phyloP scores from a whole-genome alignment of 2,329 filamentous ascomycete species.

The Epicoccum nigrum region DNA sequence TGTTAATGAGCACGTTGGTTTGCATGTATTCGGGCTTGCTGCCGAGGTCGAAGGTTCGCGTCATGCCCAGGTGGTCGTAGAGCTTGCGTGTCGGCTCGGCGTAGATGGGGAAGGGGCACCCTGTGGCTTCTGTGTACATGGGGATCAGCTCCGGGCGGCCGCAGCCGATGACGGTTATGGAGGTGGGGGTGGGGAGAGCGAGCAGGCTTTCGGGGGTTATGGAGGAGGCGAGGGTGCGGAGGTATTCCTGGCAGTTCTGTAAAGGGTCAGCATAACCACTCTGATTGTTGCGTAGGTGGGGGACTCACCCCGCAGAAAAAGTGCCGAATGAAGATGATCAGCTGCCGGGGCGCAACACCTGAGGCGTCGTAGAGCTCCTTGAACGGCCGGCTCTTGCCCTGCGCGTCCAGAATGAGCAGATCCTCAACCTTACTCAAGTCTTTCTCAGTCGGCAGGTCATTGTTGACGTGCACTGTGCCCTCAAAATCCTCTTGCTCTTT shows the following conservation, averaged over 20 bases:
- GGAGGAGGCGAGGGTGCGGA: slow-evolving; percentile 65
- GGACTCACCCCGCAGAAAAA: slow-evolving; percentile 78
- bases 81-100: slow-evolving; percentile 72
- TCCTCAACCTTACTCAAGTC: slow-evolving; percentile 40
- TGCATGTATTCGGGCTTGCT: slow-evolving; percentile 69
- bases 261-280: slow-evolving; percentile 16
- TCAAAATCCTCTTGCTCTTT: slow-evolving; percentile 43
- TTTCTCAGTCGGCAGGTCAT: slow-evolving; percentile 42
- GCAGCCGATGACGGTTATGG: slow-evolving; percentile 74
- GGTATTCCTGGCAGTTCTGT: slow-evolving; percentile 78
- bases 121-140: slow-evolving; percentile 67
- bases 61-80: slow-evolving; percentile 73
- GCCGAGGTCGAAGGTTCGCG: slow-evolving; percentile 66
- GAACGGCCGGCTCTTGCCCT: slow-evolving; percentile 46
- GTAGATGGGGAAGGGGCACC: slow-evolving; percentile 76
- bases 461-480: slow-evolving; percentile 46
- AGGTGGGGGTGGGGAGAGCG: slow-evolving; percentile 61
- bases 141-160: slow-evolving; percentile 72
- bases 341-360: slow-evolving; percentile 55
- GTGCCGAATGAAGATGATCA: slow-evolving; percentile 77
- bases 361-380: slow-evolving; percentile 45
- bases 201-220: slow-evolving; percentile 56
- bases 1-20: slow-evolving; percentile 53
- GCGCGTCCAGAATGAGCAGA: slow-evolving; percentile 44
- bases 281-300: not conserved